phyloP scores from a whole-genome alignment of 2,329 filamentous ascomycete species.

The Dryadomyces quercivorus region DNA sequence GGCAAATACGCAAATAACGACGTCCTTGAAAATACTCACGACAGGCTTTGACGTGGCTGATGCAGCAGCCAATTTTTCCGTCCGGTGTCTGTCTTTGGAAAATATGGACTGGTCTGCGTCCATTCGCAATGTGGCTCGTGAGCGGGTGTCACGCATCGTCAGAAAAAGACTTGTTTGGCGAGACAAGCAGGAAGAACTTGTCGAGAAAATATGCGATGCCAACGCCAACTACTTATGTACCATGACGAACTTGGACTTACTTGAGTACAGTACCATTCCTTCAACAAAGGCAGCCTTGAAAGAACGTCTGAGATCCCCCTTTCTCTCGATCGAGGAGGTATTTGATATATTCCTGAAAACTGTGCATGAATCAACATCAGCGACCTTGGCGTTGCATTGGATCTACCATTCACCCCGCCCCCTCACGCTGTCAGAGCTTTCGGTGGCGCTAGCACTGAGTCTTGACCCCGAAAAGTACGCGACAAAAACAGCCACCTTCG shows the following conservation, averaged over 20 bases:
- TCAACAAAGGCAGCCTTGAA: conserved; percentile 1
- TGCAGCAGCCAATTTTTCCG: not conserved
- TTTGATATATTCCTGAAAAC: not conserved
- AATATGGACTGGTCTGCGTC: not conserved
- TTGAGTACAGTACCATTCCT: conserved; percentile 2
- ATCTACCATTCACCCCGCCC: conserved; percentile 2
- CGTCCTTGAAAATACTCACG: not conserved
- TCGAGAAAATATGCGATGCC: not conserved
- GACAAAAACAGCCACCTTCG: not conserved
- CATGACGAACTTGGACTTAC: conserved; percentile 2
- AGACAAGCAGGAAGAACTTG: not conserved
- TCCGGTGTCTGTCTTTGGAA: not conserved
- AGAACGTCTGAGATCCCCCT: not conserved
- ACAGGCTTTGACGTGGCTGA: not conserved
- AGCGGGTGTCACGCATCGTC: not conserved
- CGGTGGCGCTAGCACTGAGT: conserved; percentile 1
- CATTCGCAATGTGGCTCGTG: not conserved
- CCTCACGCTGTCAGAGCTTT: not conserved
- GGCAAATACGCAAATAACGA: not conserved
- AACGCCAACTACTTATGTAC: not conserved
- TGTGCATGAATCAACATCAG: not conserved
- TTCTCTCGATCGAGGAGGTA: not conserved
- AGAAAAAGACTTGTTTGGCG: conserved; percentile 1
- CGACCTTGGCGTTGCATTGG: conserved; percentile 2
- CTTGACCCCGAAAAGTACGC: not conserved